Conservation (phyloP, 768 basidiomycete species). For the Phaeolepiota aurea region DNA sequence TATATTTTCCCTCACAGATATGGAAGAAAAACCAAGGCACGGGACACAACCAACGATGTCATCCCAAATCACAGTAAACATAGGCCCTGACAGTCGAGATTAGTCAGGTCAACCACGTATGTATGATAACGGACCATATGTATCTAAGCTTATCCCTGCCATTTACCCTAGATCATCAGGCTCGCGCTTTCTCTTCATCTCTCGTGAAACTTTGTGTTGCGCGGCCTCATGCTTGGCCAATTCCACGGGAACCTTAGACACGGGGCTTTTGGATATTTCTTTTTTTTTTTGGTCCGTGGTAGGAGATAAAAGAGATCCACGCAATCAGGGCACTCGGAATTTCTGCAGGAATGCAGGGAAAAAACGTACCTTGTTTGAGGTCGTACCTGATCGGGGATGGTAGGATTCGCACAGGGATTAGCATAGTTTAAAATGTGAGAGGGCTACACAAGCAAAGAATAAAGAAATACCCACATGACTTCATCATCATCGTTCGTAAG, state of each 20-base stretch:
- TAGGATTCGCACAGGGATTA: slow-evolving; percentile 9
- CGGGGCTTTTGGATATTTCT: slow-evolving; percentile 94
- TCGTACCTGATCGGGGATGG: slow-evolving; percentile 63
- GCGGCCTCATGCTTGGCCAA: slow-evolving; percentile 89
- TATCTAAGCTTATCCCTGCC: not conserved
- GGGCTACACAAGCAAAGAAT: slow-evolving; percentile 6
- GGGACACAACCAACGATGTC: too few relatives aligned
- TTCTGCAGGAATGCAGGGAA: not conserved
- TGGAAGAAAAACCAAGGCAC: too few relatives aligned
- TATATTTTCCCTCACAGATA: not conserved
- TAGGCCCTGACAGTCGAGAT: too few relatives aligned
- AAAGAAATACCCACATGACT: slow-evolving; percentile 66
- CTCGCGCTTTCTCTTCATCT: slow-evolving; percentile 93
- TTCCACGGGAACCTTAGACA: slow-evolving; percentile 82
- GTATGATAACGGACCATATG: too few relatives aligned
- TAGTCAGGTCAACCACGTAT: too few relatives aligned
- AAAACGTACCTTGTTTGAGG: slow-evolving; percentile 73
- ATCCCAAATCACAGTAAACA: too few relatives aligned
- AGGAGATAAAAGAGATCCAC: not conserved
- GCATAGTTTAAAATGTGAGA: slow-evolving; percentile 4
- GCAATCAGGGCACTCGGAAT: not conserved
- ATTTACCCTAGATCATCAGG: slow-evolving; percentile 61
- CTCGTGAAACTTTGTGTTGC: slow-evolving; percentile 82
- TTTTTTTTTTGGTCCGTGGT: slow-evolving; percentile 3
- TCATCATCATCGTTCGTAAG: slow-evolving; percentile 93